Percentiles rank a stretch among this genome's conserved stretches.
Evolutionary conservation across 805 yeast species (phyloP).

Genomic region (Lachancea lanzarotensis): DNA sequence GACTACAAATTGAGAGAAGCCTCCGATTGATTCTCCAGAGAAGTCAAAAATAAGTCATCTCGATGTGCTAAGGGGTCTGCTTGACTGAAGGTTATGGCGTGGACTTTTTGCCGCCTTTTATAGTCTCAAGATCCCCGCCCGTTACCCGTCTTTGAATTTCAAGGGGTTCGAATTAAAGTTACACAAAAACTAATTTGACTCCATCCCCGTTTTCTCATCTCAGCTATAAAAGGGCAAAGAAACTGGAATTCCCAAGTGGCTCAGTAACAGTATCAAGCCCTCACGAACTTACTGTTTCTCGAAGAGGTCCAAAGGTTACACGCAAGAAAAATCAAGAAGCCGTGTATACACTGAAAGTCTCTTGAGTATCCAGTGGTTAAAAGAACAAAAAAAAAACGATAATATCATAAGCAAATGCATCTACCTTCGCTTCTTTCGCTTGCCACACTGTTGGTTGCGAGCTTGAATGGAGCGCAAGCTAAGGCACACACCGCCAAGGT

Average conservation of each 20-base stretch:
- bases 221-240: conserved; percentile 1
- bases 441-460: conserved; percentile 23
- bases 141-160: conserved; percentile 1
- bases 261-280: not conserved
- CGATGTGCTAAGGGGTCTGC: no score
- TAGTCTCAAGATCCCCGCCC: not conserved
- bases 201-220: not conserved
- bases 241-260: not conserved
- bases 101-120: not conserved
- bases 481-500: conserved; percentile 51
- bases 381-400: no score
- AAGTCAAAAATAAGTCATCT: no score
- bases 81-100: no score
- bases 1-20: no score
- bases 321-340: not conserved
- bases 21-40: no score
- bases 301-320: not conserved
- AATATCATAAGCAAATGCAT: conserved; percentile 13
- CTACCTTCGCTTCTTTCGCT: conserved; percentile 26
- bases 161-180: conserved; percentile 1
- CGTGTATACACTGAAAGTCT: no score
- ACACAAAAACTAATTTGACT: not conserved
- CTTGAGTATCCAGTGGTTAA: no score
- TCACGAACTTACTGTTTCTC: not conserved
- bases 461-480: conserved; percentile 36